phyloP scores from a whole-genome alignment of 805 yeast species.

The Pichia rugopelliculosa region DNA sequence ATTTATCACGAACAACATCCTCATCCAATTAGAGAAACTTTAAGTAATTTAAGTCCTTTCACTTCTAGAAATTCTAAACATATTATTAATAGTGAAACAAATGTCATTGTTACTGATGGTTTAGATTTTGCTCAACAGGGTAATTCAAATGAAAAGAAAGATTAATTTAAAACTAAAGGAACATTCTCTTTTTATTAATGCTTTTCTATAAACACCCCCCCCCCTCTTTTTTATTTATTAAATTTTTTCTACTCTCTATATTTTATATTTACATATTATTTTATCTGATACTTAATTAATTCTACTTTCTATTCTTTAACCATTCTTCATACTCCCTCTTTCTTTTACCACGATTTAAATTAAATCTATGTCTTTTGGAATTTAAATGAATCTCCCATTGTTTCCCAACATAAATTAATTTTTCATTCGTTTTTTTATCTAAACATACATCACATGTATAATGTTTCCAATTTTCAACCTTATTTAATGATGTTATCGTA shows the following conservation, averaged over 20 bases:
- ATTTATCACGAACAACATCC: conserved; percentile 12
- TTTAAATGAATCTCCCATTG: conserved; percentile 62
- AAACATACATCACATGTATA: conserved; percentile 59
- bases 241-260: conserved; percentile 36
- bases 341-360: conserved; percentile 38
- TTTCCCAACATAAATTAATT: conserved; percentile 64
- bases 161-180: no score
- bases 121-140: conserved; percentile 3
- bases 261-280: conserved; percentile 32
- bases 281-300: conserved; percentile 9
- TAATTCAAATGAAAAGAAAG: conserved; percentile 20
- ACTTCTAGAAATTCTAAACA: conserved; percentile 6
- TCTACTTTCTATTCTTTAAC: conserved; percentile 8
- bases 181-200: neutral
- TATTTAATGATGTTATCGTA: conserved; percentile 11
- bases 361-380: conserved; percentile 63
- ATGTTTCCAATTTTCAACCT: conserved; percentile 50
- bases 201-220: neutral
- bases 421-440: conserved; percentile 41
- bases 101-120: conserved; percentile 14
- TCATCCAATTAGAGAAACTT: conserved; percentile 12
- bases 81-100: conserved; percentile 14
- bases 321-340: conserved; percentile 48
- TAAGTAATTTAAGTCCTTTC: conserved; percentile 10
- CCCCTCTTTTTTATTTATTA: neutral